Evolutionary conservation across 345 rosid species (phyloP).

Genomic region (Eucalyptus marginata): DNA sequence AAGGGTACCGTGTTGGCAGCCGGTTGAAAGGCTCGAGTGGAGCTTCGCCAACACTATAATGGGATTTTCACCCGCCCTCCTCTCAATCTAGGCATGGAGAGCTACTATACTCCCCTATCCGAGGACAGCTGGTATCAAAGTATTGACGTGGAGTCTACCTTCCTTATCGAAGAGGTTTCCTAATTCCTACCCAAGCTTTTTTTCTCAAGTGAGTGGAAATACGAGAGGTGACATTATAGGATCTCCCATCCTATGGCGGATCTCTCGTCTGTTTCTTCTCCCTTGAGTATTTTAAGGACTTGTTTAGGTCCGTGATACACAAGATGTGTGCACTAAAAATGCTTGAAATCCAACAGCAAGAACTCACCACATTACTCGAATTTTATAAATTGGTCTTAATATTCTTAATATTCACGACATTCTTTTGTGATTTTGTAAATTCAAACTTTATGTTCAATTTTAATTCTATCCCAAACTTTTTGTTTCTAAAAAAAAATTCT

Average conservation of each 20-base stretch:
- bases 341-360: not conserved
- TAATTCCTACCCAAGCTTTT: no score
- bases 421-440: not conserved
- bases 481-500: no score
- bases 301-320: no score
- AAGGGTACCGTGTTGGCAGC: no score
- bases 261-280: accelerated
- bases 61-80: no score
- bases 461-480: accelerated
- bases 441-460: not conserved
- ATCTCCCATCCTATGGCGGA: accelerated
- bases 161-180: accelerated
- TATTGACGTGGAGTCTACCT: no score
- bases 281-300: no score
- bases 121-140: accelerated
- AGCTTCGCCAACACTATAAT: no score
- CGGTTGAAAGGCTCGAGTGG: accelerated
- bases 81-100: no score
- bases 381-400: not conserved
- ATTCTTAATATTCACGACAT: not conserved
- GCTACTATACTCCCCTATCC: no score
- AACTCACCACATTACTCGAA: not conserved
- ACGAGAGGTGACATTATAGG: no score
- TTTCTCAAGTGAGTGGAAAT: no score
- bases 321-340: not conserved